Base-by-base conservation (phyloP, 2,329 filamentous ascomycete species). In the Trichoderma sp. region DNA sequence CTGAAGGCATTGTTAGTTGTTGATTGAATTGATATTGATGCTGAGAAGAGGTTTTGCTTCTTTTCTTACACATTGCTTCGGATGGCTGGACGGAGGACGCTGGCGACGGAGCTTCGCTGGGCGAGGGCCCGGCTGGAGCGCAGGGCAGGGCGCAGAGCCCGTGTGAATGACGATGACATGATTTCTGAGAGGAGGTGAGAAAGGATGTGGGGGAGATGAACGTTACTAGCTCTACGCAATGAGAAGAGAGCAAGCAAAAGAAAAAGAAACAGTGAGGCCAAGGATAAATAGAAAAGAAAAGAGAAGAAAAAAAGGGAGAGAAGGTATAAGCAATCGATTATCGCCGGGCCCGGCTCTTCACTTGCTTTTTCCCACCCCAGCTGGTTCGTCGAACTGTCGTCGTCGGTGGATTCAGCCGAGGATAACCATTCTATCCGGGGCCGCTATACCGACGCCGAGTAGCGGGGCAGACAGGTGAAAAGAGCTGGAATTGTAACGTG, bases 141-240 rank as follows among this genome's bases (percentile, higher is more conserved):
- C 73, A 88, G 76, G 36, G 83, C 85, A 72, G 87, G 87, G 74
- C 87, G 84, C 74, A 89, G 75, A 30, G 82, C 82, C 79, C 86
- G 82, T 70, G 84, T 81, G 71, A 88, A 80, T 30, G 85, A 86
- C 71, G 85, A 87, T 81, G 80, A 80, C 77, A 79, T 80, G 36
- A 17, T 68, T 11, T 20, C 28, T 23, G 34, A 17, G 28, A 17
- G 28, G 13, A 55, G 15, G 13, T 34, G n/a, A 28, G 20, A 57
- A 28, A 30, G 53, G 65, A 30, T 8, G 26, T 17, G 17, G 32
- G 17, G 28, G 11, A 26, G 28, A 26, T 6, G 6, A 17, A n/a
- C 1, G 17, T 4, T 47, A 47, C 20, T 8, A 47, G 43, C n/a
- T 50, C 43, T 50, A 20, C 9, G 43, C 9, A 20, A 50, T n/a